Evolutionary conservation across 2,329 filamentous ascomycete genomes (phyloP).

Genomic region (Macroventuria anomochaeta): DNA sequence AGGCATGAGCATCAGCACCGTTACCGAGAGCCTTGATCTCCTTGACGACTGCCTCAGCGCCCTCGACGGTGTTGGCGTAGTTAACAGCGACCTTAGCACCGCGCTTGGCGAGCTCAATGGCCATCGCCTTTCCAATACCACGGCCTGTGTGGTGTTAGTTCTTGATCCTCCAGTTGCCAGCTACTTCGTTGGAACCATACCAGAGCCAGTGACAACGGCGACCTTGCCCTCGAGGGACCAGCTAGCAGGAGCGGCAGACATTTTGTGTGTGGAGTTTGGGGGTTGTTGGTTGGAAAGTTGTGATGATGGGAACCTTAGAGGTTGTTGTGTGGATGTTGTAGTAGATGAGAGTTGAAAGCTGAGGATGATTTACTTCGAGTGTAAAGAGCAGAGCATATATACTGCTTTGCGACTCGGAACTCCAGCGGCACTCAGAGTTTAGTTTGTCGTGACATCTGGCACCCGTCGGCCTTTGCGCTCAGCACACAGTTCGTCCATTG

Average conservation of each 20-base stretch:
- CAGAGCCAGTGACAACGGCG: conserved; percentile 61
- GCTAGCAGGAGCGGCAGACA: conserved; percentile 52
- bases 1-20: conserved; percentile 67
- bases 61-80: conserved; percentile 69
- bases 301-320: conserved; percentile 10
- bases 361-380: conserved; percentile 29
- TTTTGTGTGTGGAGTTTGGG: conserved; percentile 38
- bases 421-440: conserved; percentile 38
- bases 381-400: conserved; percentile 40
- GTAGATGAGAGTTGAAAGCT: conserved; percentile 20
- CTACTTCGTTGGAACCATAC: conserved; percentile 36
- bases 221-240: conserved; percentile 62
- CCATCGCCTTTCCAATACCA: conserved; percentile 72
- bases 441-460: conserved; percentile 27
- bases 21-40: conserved; percentile 67
- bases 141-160: conserved; percentile 54
- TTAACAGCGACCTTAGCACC: conserved; percentile 72
- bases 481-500: conserved; percentile 32
- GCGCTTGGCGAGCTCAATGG: conserved; percentile 68
- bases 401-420: conserved; percentile 39
- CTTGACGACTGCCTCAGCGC: conserved; percentile 70
- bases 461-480: conserved; percentile 25
- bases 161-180: neutral
- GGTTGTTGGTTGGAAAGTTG: conserved; percentile 20
- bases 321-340: conserved; percentile 24